These are phyloP conservation scores for Serpula lacrymans DNA, from an alignment of 768 basidiomycete species.

Conservation along the genomic window DNA sequence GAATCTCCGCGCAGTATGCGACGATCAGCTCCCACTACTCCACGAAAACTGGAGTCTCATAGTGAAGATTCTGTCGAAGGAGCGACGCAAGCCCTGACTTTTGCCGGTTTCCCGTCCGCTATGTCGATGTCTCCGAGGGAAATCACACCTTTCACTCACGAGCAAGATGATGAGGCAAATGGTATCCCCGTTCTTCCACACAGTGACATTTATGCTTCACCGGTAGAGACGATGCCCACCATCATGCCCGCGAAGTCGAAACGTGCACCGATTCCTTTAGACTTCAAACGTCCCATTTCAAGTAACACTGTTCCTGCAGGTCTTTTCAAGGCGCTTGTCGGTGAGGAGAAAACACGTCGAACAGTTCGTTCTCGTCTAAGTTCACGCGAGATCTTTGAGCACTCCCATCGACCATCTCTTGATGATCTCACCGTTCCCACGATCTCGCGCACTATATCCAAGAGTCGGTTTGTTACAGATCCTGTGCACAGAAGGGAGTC, in stretches of 20 bases:
- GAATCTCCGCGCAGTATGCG: conserved; percentile 50
- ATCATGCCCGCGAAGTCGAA: conserved; percentile 37
- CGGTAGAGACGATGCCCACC: conserved; percentile 8
- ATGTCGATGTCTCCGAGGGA: too few relatives aligned
- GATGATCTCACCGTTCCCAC: conserved; percentile 70
- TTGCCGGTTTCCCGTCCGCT: conserved; percentile 54
- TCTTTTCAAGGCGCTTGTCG: conserved; percentile 74
- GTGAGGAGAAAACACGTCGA: conserved; percentile 66
- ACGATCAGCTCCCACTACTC: conserved; percentile 41
- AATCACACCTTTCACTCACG: conserved; percentile 5
- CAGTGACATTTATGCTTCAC: too few relatives aligned
- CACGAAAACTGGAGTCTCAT: conserved; percentile 27
- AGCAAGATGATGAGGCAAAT: conserved; percentile 7
- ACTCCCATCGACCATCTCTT: conserved; percentile 65
- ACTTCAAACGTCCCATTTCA: conserved; percentile 64
- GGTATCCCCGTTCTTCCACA: too few relatives aligned
- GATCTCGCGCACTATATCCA: conserved; percentile 61
- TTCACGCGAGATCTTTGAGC: conserved; percentile 72
- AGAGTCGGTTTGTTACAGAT: conserved; percentile 56
- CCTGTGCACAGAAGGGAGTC: conserved; percentile 39
- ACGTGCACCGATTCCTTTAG: conserved; percentile 75
- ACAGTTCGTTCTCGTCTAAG: conserved; percentile 73
- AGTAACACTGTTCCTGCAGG: conserved; percentile 83
- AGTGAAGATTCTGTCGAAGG: conserved; percentile 17
- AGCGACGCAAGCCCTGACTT: conserved; percentile 50